Evolutionary conservation across 345 rosid genomes (phyloP), one percentile per base, ranked within the genome.

Genomic region (Syzygium jambos): DNA sequence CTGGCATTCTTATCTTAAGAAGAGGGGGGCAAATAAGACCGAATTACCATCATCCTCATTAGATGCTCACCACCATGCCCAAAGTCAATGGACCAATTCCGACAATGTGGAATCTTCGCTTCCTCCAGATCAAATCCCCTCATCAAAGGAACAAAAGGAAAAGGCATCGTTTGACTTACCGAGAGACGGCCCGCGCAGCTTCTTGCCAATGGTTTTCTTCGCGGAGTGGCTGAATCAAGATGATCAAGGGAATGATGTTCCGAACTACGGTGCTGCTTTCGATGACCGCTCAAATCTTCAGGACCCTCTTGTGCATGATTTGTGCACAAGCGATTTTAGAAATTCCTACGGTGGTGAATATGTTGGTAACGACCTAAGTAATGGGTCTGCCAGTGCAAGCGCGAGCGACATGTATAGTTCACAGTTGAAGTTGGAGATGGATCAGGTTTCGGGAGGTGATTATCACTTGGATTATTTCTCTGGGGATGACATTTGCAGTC

Each of bases 1-100:
- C 54, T 96, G 99, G 99, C 99, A 96, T 90, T 96, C 99, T 2
- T 92, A 95, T 89, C 89, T 96, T 89, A 89, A 89, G 88, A 89
- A 89, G 87, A 86, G 25, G 52, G 29, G 15, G 52, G 49, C 51
- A 43, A 89, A 52, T 34, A 38, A 6, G 61, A 86, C 49, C 19
- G 86, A 84, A 84, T 21, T 51, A 65, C 13, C 25, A 38, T 73
- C 82, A 49, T 61, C 85, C n/a, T n/a, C 61, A 4, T 17, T 29
- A 56, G 51, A 46, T 13, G 61, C 78, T 11, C 27, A 38, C 49
- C 27, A 73, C 21, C 49, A 73, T 38, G 82, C 82, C 82, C 49
- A 22, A 22, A 19, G 82, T 73, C 82, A 73, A 73, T 73, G 49
- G 29, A 82, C 30, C 34, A 53, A 78, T 27, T 41, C 52, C 2